Evolutionary conservation across 768 basidiomycete genomes (phyloP).

Genomic region (Mycena vulgaris): DNA sequence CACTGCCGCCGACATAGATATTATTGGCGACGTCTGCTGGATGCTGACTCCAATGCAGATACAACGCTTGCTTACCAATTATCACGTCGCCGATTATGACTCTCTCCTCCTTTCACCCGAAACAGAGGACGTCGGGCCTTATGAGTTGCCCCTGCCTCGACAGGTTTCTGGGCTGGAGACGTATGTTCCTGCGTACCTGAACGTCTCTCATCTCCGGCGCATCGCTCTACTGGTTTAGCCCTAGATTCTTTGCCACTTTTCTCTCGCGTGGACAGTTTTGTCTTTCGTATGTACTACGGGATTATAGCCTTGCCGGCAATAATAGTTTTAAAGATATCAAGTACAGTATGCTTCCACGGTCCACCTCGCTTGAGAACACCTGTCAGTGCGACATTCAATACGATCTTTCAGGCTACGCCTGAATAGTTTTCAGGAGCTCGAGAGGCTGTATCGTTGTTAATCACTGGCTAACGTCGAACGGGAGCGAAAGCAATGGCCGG

Average conservation of each 20-base stretch:
- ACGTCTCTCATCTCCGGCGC: constrained; percentile 90
- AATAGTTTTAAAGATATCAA: constrained; percentile 52
- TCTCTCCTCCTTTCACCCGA: constrained; percentile 96
- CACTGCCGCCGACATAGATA: constrained; percentile 95
- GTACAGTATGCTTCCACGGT: constrained; percentile 61
- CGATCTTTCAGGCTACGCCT: constrained; percentile 39
- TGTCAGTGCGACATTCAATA: constrained; percentile 62
- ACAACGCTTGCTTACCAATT: constrained; percentile 98
- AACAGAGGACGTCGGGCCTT: constrained; percentile 96
- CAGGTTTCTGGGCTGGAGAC: constrained; percentile 98
- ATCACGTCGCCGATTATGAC: constrained; percentile 99
- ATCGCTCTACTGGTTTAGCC: constrained; percentile 85
- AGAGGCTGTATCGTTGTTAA: constrained; percentile 54
- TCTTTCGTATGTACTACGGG: constrained; percentile 59
- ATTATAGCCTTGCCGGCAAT: constrained; percentile 57
- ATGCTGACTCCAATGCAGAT: constrained; percentile 99
- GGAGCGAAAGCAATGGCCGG: constrained; percentile 53
- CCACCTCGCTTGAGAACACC: constrained; percentile 64
- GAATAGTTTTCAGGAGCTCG: constrained; percentile 51
- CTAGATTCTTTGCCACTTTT: constrained; percentile 43
- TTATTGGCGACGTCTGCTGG: constrained; percentile 99
- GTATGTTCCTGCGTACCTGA: constrained; percentile 93
- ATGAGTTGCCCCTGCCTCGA: constrained; percentile 93
- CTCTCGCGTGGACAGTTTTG: constrained; percentile 39
- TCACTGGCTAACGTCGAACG: background rate